A percentile compares a stretch with the other conserved stretches of the same genome.
These are phyloP conservation scores for Sarocladium kiliense DNA, from an alignment of 2,329 filamentous ascomycete species.

Conservation along the genomic window DNA sequence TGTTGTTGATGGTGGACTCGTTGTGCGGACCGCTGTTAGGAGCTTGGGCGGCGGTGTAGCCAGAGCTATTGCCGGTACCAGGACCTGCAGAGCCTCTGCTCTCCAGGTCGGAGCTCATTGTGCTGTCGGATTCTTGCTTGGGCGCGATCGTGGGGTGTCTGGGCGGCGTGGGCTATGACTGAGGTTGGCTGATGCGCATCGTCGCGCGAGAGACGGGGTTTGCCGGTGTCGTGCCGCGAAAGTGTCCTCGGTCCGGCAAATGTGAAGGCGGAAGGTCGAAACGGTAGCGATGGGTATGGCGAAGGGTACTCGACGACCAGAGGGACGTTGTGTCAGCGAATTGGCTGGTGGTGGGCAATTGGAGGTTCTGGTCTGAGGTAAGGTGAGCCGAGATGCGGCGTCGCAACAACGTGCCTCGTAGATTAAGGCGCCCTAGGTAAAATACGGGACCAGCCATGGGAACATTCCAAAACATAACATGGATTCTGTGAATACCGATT, in stretches of 20 bases:
- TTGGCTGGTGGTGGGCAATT: neutral
- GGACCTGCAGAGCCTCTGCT: neutral
- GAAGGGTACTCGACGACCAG: neutral
- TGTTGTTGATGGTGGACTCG: conserved; percentile 36
- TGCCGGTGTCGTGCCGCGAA: neutral
- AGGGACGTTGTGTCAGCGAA: neutral
- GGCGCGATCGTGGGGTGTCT: neutral
- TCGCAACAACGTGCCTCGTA: too few relatives aligned
- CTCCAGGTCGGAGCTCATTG: neutral
- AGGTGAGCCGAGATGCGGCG: neutral
- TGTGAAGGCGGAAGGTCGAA: too few relatives aligned
- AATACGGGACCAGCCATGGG: too few relatives aligned
- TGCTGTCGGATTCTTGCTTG: neutral
- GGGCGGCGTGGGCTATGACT: neutral
- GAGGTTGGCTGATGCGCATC: neutral
- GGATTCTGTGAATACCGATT: too few relatives aligned
- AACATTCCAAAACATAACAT: too few relatives aligned
- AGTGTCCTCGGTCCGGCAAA: too few relatives aligned
- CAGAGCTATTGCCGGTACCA: too few relatives aligned
- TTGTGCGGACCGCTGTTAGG: conserved; percentile 14
- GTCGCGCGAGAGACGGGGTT: neutral
- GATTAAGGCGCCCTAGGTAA: too few relatives aligned
- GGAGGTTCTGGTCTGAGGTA: neutral
- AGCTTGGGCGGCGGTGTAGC: neutral
- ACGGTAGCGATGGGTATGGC: neutral